These are phyloP conservation scores for Sporothrix mexicana DNA, from an alignment of 2,329 filamentous ascomycete species.

Conservation along the genomic window DNA sequence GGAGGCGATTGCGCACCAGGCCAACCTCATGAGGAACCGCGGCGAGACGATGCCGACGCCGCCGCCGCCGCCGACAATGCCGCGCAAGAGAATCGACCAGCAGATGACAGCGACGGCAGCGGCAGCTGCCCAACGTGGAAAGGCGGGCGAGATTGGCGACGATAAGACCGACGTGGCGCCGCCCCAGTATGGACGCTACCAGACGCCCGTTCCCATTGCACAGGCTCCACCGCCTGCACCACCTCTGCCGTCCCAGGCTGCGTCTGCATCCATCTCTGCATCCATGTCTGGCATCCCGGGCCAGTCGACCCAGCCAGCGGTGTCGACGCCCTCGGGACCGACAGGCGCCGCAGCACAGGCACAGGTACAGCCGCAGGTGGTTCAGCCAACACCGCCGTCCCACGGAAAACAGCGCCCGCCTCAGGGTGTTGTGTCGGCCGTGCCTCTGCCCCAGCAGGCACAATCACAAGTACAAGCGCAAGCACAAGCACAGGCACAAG, in stretches of 20 bases:
- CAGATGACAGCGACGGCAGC: neutral
- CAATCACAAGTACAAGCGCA: too few species aligned
- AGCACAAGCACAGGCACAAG: too few species aligned
- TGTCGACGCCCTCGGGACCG: neutral
- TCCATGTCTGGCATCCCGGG: too few species aligned
- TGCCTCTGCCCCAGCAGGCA: conserved; percentile 32
- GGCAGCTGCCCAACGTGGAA: conserved; percentile 6
- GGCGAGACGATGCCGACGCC: conserved; percentile 66
- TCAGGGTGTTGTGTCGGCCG: conserved; percentile 29
- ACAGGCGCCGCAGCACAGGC: conserved; percentile 33
- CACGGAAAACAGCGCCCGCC: conserved; percentile 37
- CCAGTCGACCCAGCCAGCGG: too few species aligned
- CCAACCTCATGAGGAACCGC: conserved; percentile 60
- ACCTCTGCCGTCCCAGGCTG: conserved; percentile 36
- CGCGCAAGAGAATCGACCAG: conserved; percentile 32
- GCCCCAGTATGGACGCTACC: conserved; percentile 41
- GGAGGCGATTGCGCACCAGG: conserved; percentile 64
- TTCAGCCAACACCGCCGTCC: conserved; percentile 31
- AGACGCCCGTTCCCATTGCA: conserved; percentile 44
- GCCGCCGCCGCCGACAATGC: conserved; percentile 56
- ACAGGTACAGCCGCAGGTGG: conserved; percentile 25
- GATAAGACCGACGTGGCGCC: conserved; percentile 51
- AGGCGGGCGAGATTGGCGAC: conserved; percentile 34
- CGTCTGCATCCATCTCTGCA: conserved; percentile 35
- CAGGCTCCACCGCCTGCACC: conserved; percentile 43